Evolutionary conservation across 2,329 filamentous ascomycete genomes (phyloP).

Genomic region (Fusarium sp.): DNA sequence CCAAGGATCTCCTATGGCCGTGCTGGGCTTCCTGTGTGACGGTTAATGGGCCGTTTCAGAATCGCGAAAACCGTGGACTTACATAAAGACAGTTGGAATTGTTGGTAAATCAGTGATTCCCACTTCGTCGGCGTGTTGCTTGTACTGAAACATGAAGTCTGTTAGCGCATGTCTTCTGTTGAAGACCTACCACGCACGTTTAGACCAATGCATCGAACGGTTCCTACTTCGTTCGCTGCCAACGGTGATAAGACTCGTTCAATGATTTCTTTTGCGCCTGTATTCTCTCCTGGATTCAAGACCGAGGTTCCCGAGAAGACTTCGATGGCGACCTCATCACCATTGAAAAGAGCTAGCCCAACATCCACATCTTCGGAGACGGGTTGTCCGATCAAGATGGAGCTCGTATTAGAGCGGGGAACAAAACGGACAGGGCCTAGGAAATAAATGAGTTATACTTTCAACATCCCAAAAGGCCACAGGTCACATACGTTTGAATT

Average conservation of each 20-base stretch:
- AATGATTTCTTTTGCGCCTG: neutral
- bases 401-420: slow-evolving; percentile 59
- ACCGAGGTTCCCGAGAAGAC: slow-evolving; percentile 69
- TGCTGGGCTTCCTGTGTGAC: neutral
- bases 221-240: slow-evolving; percentile 54
- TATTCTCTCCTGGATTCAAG: slow-evolving; percentile 47
- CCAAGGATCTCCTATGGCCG: neutral
- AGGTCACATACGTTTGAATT: neutral
- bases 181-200: slow-evolving; percentile 51
- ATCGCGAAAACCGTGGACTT: neutral
- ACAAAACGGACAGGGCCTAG: slow-evolving; percentile 68
- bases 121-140: slow-evolving; percentile 57
- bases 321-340: slow-evolving; percentile 64
- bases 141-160: slow-evolving; percentile 43
- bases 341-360: slow-evolving; percentile 65
- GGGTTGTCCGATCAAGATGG: slow-evolving; percentile 66
- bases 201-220: slow-evolving; percentile 67
- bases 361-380: slow-evolving; percentile 63
- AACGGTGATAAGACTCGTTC: slow-evolving; percentile 57
- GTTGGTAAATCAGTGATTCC: slow-evolving; percentile 54
- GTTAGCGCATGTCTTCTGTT: neutral
- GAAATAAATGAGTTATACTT: neutral
- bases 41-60: neutral
- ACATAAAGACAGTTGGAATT: neutral
- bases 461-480: neutral